These are phyloP conservation scores for Candida pseudoviswanathii DNA, from an alignment of 1,139 yeast genomes.

Conservation along the genomic window DNA sequence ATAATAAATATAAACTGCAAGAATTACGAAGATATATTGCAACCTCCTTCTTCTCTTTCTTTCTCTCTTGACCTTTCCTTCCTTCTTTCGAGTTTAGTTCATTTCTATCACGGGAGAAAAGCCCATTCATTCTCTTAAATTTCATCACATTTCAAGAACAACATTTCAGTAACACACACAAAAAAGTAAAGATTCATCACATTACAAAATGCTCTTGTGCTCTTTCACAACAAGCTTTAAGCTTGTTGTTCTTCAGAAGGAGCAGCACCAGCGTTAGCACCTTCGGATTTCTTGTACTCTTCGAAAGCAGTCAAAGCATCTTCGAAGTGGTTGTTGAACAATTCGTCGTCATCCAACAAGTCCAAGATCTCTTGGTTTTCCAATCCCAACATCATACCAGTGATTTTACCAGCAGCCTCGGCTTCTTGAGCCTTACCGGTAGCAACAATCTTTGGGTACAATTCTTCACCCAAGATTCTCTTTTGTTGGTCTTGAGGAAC, in stretches of 20 bases:
- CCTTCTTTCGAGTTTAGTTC: background rate
- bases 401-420: constrained; percentile 97
- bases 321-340: constrained; percentile 87
- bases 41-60: background rate
- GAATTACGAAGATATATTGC: background rate
- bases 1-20: background rate
- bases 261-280: constrained; percentile 36
- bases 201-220: background rate
- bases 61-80: background rate
- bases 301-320: constrained; percentile 95
- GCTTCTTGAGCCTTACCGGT: constrained; percentile 86
- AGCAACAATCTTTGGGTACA: constrained; percentile 91
- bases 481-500: constrained; percentile 88
- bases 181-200: background rate
- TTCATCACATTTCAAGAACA: constrained; percentile 5
- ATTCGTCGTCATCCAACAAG: constrained; percentile 85
- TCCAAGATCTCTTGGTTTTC: constrained; percentile 90
- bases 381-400: constrained; percentile 98
- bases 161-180: too few relatives aligned
- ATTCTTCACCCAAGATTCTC: constrained; percentile 96
- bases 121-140: background rate
- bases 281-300: constrained; percentile 64
- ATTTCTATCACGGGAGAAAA: too few relatives aligned
- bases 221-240: constrained; percentile 14
- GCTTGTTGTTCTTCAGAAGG: constrained; percentile 27